A percentile compares a stretch with the other conserved stretches of the same genome.
Evolutionary conservation across 192 early-diverging fungal species (phyloP).

Genomic region (Backusella luteola): DNA sequence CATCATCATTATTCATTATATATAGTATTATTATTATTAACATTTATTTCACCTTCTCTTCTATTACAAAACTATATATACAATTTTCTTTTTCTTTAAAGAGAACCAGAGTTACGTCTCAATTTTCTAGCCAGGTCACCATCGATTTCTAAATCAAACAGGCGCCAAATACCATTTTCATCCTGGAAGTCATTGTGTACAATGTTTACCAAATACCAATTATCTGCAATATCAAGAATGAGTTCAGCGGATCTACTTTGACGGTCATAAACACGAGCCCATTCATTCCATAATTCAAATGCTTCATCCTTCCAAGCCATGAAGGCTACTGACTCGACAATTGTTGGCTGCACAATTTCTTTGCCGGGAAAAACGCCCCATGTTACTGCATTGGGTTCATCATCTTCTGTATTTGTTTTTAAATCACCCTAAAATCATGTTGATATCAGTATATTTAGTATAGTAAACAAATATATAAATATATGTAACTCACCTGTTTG

Average conservation of each 20-base stretch:
- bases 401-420: slow-evolving; percentile 76
- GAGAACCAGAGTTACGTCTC: slow-evolving; percentile 8
- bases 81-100: slow-evolving; percentile 7
- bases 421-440: slow-evolving; percentile 62
- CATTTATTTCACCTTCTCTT: background rate
- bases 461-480: background rate
- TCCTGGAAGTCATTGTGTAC: slow-evolving; percentile 93
- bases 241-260: slow-evolving; percentile 43
- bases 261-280: slow-evolving; percentile 70
- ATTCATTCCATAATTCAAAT: slow-evolving; percentile 88
- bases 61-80: slow-evolving; percentile 7
- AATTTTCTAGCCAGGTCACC: slow-evolving; percentile 30
- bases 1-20: background rate
- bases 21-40: background rate
- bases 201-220: slow-evolving; percentile 91
- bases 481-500: slow-evolving; percentile 38
- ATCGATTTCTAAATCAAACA: slow-evolving; percentile 51
- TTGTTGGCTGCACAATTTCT: slow-evolving; percentile 95
- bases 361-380: slow-evolving; percentile 99
- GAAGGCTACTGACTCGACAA: slow-evolving; percentile 86
- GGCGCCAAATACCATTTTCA: slow-evolving; percentile 61
- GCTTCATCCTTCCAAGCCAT: slow-evolving; percentile 98
- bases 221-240: slow-evolving; percentile 57
- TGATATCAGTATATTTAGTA: background rate
- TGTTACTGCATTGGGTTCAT: slow-evolving; percentile 90